Conservation (phyloP, 257 asterid genomes). For the Orobanche coerulescens region DNA sequence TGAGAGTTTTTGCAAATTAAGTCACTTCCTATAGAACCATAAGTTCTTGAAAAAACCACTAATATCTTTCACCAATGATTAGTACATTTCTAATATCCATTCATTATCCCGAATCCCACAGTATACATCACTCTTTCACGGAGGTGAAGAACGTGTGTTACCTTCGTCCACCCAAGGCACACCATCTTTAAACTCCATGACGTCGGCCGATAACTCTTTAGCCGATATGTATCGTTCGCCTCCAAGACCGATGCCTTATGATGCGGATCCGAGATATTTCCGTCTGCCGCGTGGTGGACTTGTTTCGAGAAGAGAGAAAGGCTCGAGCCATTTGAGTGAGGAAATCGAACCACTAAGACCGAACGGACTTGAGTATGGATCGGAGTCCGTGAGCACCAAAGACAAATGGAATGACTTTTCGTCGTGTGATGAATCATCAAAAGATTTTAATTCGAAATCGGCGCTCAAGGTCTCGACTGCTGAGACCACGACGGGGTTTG, state of each 20-base stretch:
- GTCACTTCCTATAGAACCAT: no score
- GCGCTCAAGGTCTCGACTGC: constrained; percentile 31
- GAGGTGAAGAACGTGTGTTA: constrained; percentile 42
- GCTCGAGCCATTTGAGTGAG: constrained; percentile 77
- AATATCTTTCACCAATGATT: no score
- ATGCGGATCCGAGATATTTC: constrained; percentile 50
- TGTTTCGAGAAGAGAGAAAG: constrained; percentile 54
- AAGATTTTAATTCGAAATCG: constrained; percentile 34
- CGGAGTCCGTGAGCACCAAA: constrained; percentile 45
- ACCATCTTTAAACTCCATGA: constrained; percentile 35
- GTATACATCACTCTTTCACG: constrained; percentile 48
- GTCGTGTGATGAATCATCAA: constrained; percentile 43
- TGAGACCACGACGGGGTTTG: constrained; percentile 49
- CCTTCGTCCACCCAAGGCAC: constrained; percentile 43
- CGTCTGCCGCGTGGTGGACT: constrained; percentile 56
- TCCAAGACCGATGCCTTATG: constrained; percentile 66
- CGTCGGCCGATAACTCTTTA: constrained; percentile 43
- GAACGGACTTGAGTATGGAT: constrained; percentile 54
- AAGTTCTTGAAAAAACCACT: no score
- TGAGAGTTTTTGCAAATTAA: background rate
- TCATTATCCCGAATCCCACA: constrained; percentile 27
- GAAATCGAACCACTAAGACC: constrained; percentile 81
- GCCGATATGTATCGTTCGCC: constrained; percentile 54
- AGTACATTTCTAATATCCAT: background rate
- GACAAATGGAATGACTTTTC: constrained; percentile 58